These are phyloP conservation scores for Arabidopsis hybrid DNA, from an alignment of 441 rosid species.

Conservation along the genomic window DNA sequence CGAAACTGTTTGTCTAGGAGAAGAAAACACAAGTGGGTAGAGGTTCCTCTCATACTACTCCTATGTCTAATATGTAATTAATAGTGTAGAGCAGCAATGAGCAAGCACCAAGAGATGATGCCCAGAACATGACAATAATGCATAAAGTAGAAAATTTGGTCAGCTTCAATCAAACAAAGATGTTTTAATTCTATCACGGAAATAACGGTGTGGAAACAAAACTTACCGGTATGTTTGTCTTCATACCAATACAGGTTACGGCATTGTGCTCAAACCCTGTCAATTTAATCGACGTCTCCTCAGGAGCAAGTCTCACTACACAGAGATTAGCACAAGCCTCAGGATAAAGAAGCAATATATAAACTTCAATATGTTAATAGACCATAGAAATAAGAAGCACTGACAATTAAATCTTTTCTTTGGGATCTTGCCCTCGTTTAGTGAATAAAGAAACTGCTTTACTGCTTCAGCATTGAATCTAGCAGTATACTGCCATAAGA, in stretches of 20 bases:
- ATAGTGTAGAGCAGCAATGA: conserved; percentile 20
- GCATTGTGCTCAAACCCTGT: conserved; percentile 90
- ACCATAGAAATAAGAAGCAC: conserved; percentile 38
- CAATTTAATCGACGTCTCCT: conserved; percentile 69
- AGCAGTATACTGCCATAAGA: conserved; percentile 70
- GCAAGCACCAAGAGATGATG: conserved; percentile 27
- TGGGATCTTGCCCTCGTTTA: conserved; percentile 71
- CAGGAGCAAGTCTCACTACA: conserved; percentile 95
- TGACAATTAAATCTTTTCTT: conserved; percentile 85
- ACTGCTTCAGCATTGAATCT: conserved; percentile 83
- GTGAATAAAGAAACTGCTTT: conserved; percentile 64
- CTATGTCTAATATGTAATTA: conserved; percentile 33
- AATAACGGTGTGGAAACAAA: conserved; percentile 22
- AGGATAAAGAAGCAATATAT: conserved; percentile 10
- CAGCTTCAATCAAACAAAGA: conserved; percentile 14
- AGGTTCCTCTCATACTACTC: conserved; percentile 36
- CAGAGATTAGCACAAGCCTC: conserved; percentile 9
- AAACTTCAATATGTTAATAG: not conserved
- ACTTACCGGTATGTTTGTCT: conserved; percentile 75
- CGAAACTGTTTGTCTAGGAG: conserved; percentile 34
- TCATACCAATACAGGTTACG: conserved; percentile 86
- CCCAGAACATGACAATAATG: conserved; percentile 27
- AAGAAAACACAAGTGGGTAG: conserved; percentile 32
- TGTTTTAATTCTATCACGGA: not conserved
- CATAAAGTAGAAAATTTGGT: not conserved